Evolutionary conservation across 306 rosid genomes (phyloP).

Genomic region (Vigna nakashimae): DNA sequence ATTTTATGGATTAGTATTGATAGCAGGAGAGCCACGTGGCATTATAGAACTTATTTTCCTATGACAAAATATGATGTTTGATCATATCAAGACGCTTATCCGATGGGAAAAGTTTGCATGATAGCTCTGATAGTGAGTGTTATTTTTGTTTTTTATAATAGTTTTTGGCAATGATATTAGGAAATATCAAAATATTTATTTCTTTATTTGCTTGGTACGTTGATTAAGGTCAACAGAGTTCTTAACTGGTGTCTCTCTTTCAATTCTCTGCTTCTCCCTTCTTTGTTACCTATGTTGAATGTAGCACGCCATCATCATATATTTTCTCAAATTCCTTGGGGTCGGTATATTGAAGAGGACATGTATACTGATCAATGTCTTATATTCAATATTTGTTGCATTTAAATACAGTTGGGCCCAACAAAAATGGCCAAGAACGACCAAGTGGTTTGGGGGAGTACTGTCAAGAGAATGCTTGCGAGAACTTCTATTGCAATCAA

Average conservation of each 20-base stretch:
- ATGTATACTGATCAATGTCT: neutral
- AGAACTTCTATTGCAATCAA: neutral
- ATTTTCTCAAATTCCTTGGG: neutral
- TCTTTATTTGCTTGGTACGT: neutral
- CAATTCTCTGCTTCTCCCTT: neutral
- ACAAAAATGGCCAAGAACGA: constrained; percentile 28
- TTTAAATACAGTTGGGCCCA: constrained; percentile 26
- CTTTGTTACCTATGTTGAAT: too few species aligned
- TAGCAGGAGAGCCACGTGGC: neutral
- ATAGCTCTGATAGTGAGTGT: neutral
- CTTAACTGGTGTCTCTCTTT: too few species aligned
- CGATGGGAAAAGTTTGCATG: neutral
- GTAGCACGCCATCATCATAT: neutral
- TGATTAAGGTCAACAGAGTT: neutral
- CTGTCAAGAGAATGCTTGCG: constrained; percentile 25
- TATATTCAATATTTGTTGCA: constrained; percentile 11
- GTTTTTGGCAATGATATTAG: too few species aligned
- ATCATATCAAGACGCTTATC: neutral
- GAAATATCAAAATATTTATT: too few species aligned
- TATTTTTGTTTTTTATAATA: neutral
- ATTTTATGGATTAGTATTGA: neutral
- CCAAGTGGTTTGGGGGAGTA: constrained; percentile 21
- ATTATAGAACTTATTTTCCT: neutral
- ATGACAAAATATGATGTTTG: neutral
- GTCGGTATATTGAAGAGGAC: neutral